Evolutionary conservation across 768 basidiomycete genomes (phyloP), one percentile per base, ranked within the genome.

Genomic region (Tremella yokohamensis): DNA sequence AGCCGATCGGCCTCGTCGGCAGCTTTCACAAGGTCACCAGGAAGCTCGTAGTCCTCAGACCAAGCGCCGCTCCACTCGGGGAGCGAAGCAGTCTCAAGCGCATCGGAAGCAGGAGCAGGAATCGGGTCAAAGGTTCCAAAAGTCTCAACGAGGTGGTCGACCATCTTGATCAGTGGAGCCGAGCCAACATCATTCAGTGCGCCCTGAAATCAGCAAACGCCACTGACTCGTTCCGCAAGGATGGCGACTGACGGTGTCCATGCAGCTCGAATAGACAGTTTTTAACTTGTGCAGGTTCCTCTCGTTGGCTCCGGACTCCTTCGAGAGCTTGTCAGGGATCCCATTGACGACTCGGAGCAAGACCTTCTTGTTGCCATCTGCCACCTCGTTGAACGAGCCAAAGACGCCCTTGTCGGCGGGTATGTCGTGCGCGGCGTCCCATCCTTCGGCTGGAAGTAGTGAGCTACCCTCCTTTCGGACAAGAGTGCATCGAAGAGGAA

Each of bases 321-420:
- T 56, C 42, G 39, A 9, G 18, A n/a, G 56, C 49, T 63, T 60
- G 25, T 24, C 37, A 4, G 58, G 64, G 26, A 64, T 66, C 19
- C 80, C 76, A 60, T 88, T 84, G 22, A 94, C 78, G 54, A 93
- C 83, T 48, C 82, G 16, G 3, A 29, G 20, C 8, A 49, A 9
- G 37, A 54, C 20, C 34, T 62, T 64, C 61, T 68, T 83, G 76
- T 94, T 96, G 69, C 87, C 79, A 68, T 86, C 82, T 0, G 84
- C 79, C 25, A 93, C 82, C 19, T 82, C 80, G 53, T 87, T 83
- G 71, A 93, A 93, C 22, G 83, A 81, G 40, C 86, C 87, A 64
- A 82, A 86, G 54, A 79, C 80, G 37, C 85, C 83, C 72, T 89
- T 89, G 74, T 89, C 90, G 0, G 89, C 85, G 1, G 96, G 94